These are phyloP conservation scores for Gastrodia elata DNA, from an alignment of 106 monocot genomes.

Conservation along the genomic window DNA sequence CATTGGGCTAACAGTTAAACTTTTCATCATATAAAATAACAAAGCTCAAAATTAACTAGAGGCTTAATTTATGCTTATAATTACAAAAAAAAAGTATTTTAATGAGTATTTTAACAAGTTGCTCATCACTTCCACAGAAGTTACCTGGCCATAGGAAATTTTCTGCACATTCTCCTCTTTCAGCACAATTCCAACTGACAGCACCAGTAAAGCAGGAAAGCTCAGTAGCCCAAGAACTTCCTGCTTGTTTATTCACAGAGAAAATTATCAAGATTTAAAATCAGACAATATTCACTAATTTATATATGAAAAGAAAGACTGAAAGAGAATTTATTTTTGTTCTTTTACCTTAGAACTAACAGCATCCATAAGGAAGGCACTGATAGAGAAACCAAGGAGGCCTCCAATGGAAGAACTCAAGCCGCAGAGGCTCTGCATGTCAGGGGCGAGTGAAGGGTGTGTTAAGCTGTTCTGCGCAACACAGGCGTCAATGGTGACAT, in stretches of 20 bases:
- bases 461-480: conserved; percentile 55
- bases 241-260: conserved; percentile 2
- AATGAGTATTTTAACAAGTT: too few species aligned
- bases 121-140: background rate
- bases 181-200: conserved; percentile 35
- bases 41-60: too few species aligned
- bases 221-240: conserved; percentile 45
- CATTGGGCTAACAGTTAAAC: too few species aligned
- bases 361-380: conserved; percentile 61
- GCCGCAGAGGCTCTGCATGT: conserved; percentile 81
- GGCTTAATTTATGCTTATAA: too few species aligned
- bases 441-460: conserved; percentile 57
- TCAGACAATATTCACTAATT: background rate
- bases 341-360: conserved; percentile 71
- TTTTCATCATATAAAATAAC: too few species aligned
- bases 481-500: conserved; percentile 80
- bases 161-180: conserved; percentile 19
- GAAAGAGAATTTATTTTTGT: too few species aligned
- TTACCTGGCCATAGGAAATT: conserved; percentile 32
- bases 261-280: background rate
- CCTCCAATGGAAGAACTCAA: conserved; percentile 60
- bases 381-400: conserved; percentile 60
- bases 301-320: too few species aligned
- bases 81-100: too few species aligned
- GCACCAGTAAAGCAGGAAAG: conserved; percentile 35